phyloP scores from a whole-genome alignment of 805 yeast species.

The Ogataea zsoltii region DNA sequence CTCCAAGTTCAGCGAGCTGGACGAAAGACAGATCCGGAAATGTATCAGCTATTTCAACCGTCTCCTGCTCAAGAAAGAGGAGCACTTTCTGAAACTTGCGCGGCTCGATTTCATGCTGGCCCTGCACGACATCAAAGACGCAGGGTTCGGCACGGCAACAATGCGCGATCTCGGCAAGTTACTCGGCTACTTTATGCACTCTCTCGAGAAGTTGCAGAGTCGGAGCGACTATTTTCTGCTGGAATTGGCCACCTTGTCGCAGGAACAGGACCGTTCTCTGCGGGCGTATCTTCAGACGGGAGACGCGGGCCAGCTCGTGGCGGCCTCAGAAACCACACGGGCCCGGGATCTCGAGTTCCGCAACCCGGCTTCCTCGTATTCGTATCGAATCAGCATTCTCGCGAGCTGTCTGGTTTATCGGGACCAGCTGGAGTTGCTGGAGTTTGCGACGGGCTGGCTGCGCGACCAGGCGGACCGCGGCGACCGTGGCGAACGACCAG shows the following conservation, averaged over 20 bases:
- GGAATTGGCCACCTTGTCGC: conserved; percentile 63
- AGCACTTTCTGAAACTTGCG: conserved; percentile 52
- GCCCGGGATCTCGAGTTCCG: conserved; percentile 19
- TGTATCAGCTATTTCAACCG: conserved; percentile 72
- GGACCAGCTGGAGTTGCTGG: conserved; percentile 45
- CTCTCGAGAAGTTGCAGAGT: conserved; percentile 47
- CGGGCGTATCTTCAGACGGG: conserved; percentile 63
- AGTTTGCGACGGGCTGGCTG: conserved; percentile 44
- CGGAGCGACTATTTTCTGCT: conserved; percentile 55
- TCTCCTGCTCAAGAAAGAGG: conserved; percentile 62
- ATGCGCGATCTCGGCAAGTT: conserved; percentile 67
- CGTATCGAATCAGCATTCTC: conserved; percentile 26
- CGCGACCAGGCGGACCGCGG: conserved; percentile 24
- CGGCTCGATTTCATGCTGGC: conserved; percentile 73
- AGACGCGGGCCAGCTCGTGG: conserved; percentile 41
- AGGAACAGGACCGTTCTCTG: conserved; percentile 46
- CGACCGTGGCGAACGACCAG: neutral
- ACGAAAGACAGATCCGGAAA: conserved; percentile 57
- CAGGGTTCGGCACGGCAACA: conserved; percentile 48
- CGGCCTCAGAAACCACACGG: conserved; percentile 28
- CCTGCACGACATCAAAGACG: conserved; percentile 51
- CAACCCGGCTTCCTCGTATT: conserved; percentile 21
- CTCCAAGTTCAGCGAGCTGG: conserved; percentile 59
- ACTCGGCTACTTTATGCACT: conserved; percentile 62
- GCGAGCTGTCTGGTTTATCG: conserved; percentile 36